Percentiles rank a stretch among this genome's conserved stretches.
phyloP scores from a whole-genome alignment of 441 rosid species.

The Populus hybrid region DNA sequence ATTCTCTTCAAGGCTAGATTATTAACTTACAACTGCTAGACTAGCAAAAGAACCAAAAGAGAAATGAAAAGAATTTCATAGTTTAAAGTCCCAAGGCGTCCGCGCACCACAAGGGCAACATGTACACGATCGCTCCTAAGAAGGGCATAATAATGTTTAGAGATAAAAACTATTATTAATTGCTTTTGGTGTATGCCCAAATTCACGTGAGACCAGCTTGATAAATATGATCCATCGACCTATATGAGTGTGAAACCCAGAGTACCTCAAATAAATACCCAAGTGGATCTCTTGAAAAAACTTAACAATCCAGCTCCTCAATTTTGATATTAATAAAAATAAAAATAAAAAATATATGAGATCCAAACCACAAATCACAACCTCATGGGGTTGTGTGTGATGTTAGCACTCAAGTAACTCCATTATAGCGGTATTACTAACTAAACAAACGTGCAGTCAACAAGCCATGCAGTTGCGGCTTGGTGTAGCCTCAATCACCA shows the following conservation, averaged over 20 bases:
- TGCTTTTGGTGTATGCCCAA: not conserved
- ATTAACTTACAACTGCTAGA: not conserved
- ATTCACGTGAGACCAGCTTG: not conserved
- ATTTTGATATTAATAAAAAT: not conserved
- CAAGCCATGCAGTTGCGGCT: conserved; percentile 7
- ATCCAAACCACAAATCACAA: conserved; percentile 18
- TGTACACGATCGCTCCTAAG: not conserved
- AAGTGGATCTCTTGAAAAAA: not conserved
- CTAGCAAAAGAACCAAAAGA: not conserved
- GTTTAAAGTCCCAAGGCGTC: not conserved
- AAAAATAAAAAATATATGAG: conserved; percentile 11
- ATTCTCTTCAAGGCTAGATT: not conserved
- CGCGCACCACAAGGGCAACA: not conserved
- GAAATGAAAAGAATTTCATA: not conserved
- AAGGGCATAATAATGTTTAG: not conserved
- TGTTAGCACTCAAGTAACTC: conserved; percentile 20
- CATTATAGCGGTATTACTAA: not conserved
- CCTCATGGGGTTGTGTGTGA: not conserved
- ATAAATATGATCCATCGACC: not conserved
- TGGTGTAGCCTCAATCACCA: conserved; percentile 39
- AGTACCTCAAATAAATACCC: not conserved
- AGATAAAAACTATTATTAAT: too few relatives aligned
- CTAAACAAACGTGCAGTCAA: not conserved
- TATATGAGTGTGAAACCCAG: not conserved
- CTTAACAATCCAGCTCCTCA: not conserved